These are phyloP conservation scores for Colletotrichum euphorbiae DNA, from an alignment of 2,329 filamentous ascomycete genomes.

Conservation along the genomic window DNA sequence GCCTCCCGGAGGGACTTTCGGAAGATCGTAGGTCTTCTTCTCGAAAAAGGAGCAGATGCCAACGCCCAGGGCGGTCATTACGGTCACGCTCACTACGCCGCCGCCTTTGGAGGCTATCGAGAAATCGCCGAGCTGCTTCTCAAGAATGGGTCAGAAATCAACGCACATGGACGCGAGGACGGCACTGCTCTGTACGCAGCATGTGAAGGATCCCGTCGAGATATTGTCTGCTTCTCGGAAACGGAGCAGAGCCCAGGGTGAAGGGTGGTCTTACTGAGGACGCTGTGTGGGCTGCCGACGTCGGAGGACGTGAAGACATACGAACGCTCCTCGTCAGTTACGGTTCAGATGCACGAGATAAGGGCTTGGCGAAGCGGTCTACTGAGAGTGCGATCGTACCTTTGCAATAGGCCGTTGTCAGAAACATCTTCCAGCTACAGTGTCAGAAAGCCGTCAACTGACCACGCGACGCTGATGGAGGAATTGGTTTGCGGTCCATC, in stretches of 20 bases:
- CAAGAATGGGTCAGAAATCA: background rate
- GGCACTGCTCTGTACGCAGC: background rate
- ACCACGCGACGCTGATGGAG: no score
- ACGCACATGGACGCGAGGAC: background rate
- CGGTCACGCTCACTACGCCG: background rate
- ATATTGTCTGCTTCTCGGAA: background rate
- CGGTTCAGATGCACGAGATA: background rate
- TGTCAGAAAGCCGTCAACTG: background rate
- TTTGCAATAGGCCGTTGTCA: background rate
- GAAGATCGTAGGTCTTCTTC: constrained; percentile 51
- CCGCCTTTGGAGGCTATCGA: background rate
- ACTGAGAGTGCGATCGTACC: background rate
- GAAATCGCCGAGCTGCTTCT: background rate
- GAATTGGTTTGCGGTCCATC: background rate
- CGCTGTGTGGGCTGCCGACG: background rate
- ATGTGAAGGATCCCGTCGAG: background rate
- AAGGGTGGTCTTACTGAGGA: background rate
- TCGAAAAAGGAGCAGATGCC: constrained; percentile 47
- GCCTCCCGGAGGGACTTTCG: constrained; percentile 48
- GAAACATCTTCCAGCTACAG: background rate
- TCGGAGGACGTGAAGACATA: background rate
- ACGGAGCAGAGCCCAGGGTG: background rate
- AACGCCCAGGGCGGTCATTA: background rate
- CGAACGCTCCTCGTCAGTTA: background rate
- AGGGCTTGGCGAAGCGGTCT: background rate